Evolutionary conservation across 2,329 filamentous ascomycete genomes (phyloP), one percentile per base, ranked within the genome.

Genomic region (Hirsutella rhossiliensis): DNA sequence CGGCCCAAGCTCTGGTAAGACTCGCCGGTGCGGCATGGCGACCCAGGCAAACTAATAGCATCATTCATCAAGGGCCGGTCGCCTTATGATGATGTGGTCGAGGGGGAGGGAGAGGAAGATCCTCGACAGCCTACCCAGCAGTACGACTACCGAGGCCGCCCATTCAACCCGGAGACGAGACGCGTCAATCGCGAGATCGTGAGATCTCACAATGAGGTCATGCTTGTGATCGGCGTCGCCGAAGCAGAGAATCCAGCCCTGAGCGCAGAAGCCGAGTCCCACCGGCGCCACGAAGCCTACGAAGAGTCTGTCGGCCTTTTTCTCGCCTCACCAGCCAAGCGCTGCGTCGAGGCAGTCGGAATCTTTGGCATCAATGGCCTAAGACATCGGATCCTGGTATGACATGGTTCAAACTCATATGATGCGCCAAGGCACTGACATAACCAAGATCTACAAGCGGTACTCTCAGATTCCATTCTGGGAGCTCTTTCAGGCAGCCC

Each of bases 151-250:
- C 68, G 72, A 30, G 76, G 76, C 13, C 72, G 75, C 11, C 72
- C 76, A 4, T 53, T 75, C 41, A 79, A 79, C 50, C 66, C 66
- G 0, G 67, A 71, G 42, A 77, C 73, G 1, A 74, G 71, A 52
- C 62, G 64, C 12, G 68, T 76, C 48, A 78, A 77, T 49, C 67
- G 70, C 41, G 71, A 76, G 46, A 69, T 78, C 29, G 73, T 80
- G 23, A 67, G 76, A 42, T 70, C 76, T 11, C 76, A 80, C 52
- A 80, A 80, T 50, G 75, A 80, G 49, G 76, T 80, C 4, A 80
- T 80, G 76, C 66, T 71, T 17, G 74, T 78, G 11, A 79, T 80
- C 34, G 76, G 76, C 5, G 76, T 79, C 5, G 76, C 75, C 9
- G 76, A 80, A 51, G 72, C 75, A 13, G 75, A 79, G 43, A 70